Evolutionary conservation across 441 rosid genomes (phyloP).

Genomic region (Geranium incanum): DNA sequence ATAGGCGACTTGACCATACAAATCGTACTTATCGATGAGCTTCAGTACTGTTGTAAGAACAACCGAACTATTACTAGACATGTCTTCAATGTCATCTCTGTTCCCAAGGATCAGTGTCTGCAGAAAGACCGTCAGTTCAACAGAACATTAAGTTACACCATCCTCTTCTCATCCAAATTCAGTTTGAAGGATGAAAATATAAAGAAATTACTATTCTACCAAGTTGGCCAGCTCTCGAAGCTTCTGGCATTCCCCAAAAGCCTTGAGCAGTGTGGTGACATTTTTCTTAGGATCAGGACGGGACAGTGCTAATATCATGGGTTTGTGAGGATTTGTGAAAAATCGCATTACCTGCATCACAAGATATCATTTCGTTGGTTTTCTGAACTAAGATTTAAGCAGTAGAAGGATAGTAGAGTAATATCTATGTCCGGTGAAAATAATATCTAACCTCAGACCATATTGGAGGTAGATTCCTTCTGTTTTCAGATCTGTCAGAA

Average conservation of each 20-base stretch:
- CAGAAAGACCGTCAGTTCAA: constrained; percentile 9
- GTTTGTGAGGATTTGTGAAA: constrained; percentile 89
- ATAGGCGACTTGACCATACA: constrained; percentile 67
- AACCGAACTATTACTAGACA: constrained; percentile 47
- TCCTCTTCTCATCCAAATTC: not conserved
- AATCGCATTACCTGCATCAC: constrained; percentile 68
- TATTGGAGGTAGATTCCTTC: constrained; percentile 69
- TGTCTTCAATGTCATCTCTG: constrained; percentile 65
- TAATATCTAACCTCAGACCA: constrained; percentile 68
- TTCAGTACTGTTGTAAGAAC: constrained; percentile 58
- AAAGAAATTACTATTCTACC: constrained; percentile 32
- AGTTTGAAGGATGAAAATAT: constrained; percentile 8
- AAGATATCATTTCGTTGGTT: constrained; percentile 6
- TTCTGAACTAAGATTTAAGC: not conserved
- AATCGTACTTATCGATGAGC: constrained; percentile 60
- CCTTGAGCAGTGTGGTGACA: constrained; percentile 81
- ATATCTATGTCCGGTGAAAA: constrained; percentile 11
- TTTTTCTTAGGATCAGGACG: constrained; percentile 94
- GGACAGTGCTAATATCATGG: constrained; percentile 80
- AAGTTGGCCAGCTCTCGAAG: constrained; percentile 87
- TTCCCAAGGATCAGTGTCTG: constrained; percentile 71
- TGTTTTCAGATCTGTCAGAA: constrained; percentile 51
- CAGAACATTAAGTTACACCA: constrained; percentile 8
- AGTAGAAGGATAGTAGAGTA: not conserved
- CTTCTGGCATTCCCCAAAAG: constrained; percentile 79